phyloP scores from a whole-genome alignment of 2,329 filamentous ascomycete genomes.

The Pseudogymnoascus sp. region DNA sequence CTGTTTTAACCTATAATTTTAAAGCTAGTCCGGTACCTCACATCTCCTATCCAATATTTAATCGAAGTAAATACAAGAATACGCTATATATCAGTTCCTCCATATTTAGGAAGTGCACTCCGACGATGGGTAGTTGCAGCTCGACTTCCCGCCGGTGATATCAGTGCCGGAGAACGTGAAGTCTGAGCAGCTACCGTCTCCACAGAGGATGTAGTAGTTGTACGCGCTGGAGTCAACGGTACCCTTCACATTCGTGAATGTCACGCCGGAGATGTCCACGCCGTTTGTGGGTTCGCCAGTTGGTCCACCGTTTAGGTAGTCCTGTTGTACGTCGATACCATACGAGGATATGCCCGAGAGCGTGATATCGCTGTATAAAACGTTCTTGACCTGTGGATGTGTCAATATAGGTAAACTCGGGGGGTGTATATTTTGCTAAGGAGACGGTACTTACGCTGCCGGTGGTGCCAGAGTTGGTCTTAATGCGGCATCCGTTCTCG shows the following conservation, averaged over 20 bases:
- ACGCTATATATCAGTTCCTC: not conserved
- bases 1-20: no score
- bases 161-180: constrained; percentile 31
- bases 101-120: constrained; percentile 21
- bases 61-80: not conserved
- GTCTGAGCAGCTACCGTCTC: constrained; percentile 32
- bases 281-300: constrained; percentile 33
- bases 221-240: constrained; percentile 26
- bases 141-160: constrained; percentile 29
- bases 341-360: constrained; percentile 44
- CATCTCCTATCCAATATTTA: not conserved
- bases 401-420: not conserved
- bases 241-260: constrained; percentile 32
- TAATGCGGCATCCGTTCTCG: constrained; percentile 51
- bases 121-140: constrained; percentile 27
- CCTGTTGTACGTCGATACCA: constrained; percentile 52
- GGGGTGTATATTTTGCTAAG: no score
- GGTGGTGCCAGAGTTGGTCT: constrained; percentile 45
- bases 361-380: constrained; percentile 47
- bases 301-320: constrained; percentile 44
- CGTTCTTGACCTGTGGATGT: constrained; percentile 22
- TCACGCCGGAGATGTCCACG: constrained; percentile 31
- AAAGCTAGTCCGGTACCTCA: no score
- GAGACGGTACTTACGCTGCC: constrained; percentile 44
- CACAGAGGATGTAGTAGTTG: constrained; percentile 35